Percentiles rank a stretch among this genome's conserved stretches.
Conservation (phyloP, 2,329 filamentous ascomycete species). For the Sclerotinia subarctica region DNA sequence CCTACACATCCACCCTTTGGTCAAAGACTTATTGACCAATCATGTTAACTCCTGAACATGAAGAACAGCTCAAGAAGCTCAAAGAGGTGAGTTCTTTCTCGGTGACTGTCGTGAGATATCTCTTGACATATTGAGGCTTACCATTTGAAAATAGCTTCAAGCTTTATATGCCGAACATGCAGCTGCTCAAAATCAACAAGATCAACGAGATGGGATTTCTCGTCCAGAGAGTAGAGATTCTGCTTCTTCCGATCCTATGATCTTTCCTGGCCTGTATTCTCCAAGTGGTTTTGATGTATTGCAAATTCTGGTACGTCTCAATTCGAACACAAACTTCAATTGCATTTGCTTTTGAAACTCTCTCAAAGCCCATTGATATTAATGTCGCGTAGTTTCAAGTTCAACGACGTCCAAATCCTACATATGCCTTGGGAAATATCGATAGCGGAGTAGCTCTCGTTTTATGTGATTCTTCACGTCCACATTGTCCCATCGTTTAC, state of each 20-base stretch:
- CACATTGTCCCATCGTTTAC: conserved; percentile 89
- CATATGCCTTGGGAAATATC: conserved; percentile 84
- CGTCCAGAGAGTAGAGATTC: conserved; percentile 9
- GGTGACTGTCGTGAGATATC: not conserved
- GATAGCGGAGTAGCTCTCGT: conserved; percentile 93
- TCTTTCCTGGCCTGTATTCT: conserved; percentile 56
- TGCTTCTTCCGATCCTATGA: conserved; percentile 44
- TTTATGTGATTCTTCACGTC: conserved; percentile 83
- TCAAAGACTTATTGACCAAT: not conserved
- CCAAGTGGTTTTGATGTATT: conserved; percentile 55
- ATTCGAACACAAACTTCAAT: not conserved
- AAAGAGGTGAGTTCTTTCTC: conserved; percentile 23
- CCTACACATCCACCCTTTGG: not conserved
- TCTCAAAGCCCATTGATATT: not conserved
- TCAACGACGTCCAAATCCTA: conserved; percentile 73
- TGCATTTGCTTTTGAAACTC: not conserved
- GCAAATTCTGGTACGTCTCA: conserved; percentile 50
- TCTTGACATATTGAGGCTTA: not conserved
- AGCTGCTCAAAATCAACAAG: not conserved
- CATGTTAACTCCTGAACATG: conserved; percentile 23
- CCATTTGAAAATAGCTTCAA: not conserved
- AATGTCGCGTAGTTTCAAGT: conserved; percentile 45
- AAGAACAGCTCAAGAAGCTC: conserved; percentile 24
- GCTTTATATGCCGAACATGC: conserved; percentile 10
- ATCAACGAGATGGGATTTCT: not conserved